Base-by-base conservation (phyloP, 2,329 filamentous ascomycete genomes). In the Basipetospora chlamydospora region DNA sequence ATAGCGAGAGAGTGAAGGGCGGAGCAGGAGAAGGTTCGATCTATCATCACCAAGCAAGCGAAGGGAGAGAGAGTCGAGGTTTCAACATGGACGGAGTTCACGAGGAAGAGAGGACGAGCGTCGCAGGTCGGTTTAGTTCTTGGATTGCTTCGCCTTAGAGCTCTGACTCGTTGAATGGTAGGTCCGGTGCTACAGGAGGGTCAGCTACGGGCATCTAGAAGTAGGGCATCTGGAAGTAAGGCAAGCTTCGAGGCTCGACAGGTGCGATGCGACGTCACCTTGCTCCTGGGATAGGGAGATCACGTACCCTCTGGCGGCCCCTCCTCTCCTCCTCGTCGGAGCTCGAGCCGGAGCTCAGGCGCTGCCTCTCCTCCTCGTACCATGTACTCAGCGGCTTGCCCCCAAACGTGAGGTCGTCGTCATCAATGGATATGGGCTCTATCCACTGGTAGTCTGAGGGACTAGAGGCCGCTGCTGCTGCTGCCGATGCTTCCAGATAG, bases 321-420 rank as follows among this genome's bases (percentile, higher is more conserved):
- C 57, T 49, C 12, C 53, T 47, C 50, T 58, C 51, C 47, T 60
- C 53, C 31, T 56, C 50, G 29, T 59, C 61, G 18, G 58, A 54
- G 33, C 54, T 54, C 35, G 44, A 31, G 17, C 48, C 50, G 39
- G 50, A 54, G 52, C 56, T 60, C 36, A 61, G 49, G 13, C 58
- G 53, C 34, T 60, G 54, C 28, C 66, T 59, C 43, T 71, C 67
- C 55, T 75, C 70, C 53, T 75, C 70, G 50, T 75, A 71, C 69
- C 69, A 73, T 12, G 63, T 56, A 50, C 68, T 69, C 28, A 75
- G 52, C 26, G 67, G 60, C 61, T 74, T 75, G 46, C 70, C 70
- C 39, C 69, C 68, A 45, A 74, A 75, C 50, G 63, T 73, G 26
- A 75, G 57, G 43, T 75, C 70, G 39, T 73, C 69, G 47, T 75